Percentiles rank a stretch among this genome's conserved stretches.
Evolutionary conservation across 2,329 filamentous ascomycete genomes (phyloP).

Genomic region (Thermomyces lanuginosus): DNA sequence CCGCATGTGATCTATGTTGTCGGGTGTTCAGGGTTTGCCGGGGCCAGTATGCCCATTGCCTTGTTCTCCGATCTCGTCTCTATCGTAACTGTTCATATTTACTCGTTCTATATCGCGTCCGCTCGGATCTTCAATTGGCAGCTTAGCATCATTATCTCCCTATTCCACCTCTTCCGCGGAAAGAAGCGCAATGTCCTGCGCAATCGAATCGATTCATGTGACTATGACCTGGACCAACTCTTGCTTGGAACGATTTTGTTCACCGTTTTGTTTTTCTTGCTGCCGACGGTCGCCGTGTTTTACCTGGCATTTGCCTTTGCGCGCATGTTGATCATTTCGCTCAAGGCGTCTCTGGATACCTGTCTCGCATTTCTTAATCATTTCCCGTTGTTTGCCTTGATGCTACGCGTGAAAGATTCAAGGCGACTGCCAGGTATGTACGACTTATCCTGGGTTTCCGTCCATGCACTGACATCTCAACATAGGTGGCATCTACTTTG

Average conservation of each 20-base stretch:
- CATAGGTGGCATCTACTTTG: constrained; percentile 76
- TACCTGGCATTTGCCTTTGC: constrained; percentile 92
- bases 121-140: constrained; percentile 98
- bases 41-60: constrained; percentile 91
- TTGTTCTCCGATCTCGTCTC: constrained; percentile 89
- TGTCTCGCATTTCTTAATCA: constrained; percentile 88
- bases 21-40: constrained; percentile 85
- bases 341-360: constrained; percentile 85
- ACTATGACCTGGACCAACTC: constrained; percentile 94
- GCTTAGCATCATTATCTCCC: constrained; percentile 82
- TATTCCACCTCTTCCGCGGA: constrained; percentile 96
- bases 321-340: constrained; percentile 81
- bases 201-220: constrained; percentile 95
- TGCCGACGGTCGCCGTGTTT: constrained; percentile 90
- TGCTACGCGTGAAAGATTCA: constrained; percentile 90
- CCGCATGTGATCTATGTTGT: constrained; percentile 81
- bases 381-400: constrained; percentile 90
- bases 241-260: constrained; percentile 93
- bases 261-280: constrained; percentile 81
- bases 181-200: constrained; percentile 96
- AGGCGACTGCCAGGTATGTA: constrained; percentile 59
- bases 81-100: constrained; percentile 83
- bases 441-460: constrained; percentile 5
- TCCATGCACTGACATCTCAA: constrained; percentile 1
- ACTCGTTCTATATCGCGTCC: constrained; percentile 93